Evolutionary conservation across 1,139 yeast species (phyloP).

Genomic region (Magnusiomyces starmeri): DNA sequence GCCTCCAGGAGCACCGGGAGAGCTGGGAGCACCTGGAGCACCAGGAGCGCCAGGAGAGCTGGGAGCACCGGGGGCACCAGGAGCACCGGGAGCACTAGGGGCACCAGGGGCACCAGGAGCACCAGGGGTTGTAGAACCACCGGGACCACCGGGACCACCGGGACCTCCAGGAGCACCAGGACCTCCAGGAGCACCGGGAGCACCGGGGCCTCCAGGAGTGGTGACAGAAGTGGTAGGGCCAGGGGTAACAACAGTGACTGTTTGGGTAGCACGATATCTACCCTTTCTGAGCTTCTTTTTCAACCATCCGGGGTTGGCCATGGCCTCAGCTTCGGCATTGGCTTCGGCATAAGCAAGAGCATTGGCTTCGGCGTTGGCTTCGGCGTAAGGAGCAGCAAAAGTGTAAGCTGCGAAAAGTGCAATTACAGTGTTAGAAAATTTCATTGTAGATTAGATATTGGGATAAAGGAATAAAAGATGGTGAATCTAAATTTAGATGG

Average conservation of each 20-base stretch:
- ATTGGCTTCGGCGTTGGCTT: neutral
- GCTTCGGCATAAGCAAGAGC: neutral
- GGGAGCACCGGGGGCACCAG: neutral
- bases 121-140: neutral
- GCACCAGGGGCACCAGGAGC: neutral
- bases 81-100: neutral
- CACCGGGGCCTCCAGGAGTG: neutral
- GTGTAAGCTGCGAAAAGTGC: neutral
- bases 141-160: conserved; percentile 8
- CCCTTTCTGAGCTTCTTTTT: neutral
- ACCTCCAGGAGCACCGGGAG: neutral
- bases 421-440: neutral
- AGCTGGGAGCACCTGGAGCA: neutral
- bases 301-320: neutral
- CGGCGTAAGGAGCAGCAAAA: neutral
- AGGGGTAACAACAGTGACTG: neutral
- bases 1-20: neutral
- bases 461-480: neutral
- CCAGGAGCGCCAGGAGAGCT: neutral
- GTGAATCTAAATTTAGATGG: neutral
- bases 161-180: neutral
- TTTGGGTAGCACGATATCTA: neutral
- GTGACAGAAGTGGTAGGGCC: neutral
- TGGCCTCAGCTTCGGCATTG: neutral
- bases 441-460: neutral